Base-by-base conservation (phyloP, 2,329 filamentous ascomycete species). In the Aspergillus terreus region DNA sequence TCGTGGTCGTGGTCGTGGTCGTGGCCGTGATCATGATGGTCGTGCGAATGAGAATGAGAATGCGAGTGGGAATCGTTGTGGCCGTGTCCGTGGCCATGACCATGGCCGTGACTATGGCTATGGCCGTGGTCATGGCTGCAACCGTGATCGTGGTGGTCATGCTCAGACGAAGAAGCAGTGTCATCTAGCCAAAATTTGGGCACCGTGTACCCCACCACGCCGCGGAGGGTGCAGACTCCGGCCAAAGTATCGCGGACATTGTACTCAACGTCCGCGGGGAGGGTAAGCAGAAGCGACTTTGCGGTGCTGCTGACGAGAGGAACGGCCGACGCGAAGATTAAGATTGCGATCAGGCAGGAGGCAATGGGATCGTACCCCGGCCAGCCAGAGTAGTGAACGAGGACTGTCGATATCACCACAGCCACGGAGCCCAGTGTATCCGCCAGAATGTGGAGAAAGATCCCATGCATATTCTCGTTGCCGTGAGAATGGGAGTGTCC, bases 381-480 rank as follows among this genome's bases (percentile, higher is more conserved):
- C 91, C 92, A 97, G 14, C 88, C 88, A 65, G 89, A 87, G 62
- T 90, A 85, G 65, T 95, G 87, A 0, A 95, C 95, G 19, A 97
- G 78, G 0, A 90, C 76, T 0, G 94, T 99, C 6, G 91, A 96
- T 32, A 91, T 83, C 55, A 99, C 96, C 44, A 99, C 94, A 1
- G 94, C 94, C 1, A 92, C 88, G 49, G 92, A 96, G 23, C 94
- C 94, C 27, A 97, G 84, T 0, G 94, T 95, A 68, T 99, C 94
- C 5, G 94, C 94, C 25, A 97, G 79, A 46, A 99, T 89, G 65
- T 99, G 94, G 17, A 99, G 78, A 71, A 95, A 99, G 59, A 99
- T 97, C 11, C 94, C 94, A 62, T 94, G 83, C 92, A 99, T 96
- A 67, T 99, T 99, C 63, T 99, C 94, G 69, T 96, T 96, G 55